These are phyloP conservation scores for Termitomyces titanicus DNA, from an alignment of 768 basidiomycete species.

Conservation along the genomic window DNA sequence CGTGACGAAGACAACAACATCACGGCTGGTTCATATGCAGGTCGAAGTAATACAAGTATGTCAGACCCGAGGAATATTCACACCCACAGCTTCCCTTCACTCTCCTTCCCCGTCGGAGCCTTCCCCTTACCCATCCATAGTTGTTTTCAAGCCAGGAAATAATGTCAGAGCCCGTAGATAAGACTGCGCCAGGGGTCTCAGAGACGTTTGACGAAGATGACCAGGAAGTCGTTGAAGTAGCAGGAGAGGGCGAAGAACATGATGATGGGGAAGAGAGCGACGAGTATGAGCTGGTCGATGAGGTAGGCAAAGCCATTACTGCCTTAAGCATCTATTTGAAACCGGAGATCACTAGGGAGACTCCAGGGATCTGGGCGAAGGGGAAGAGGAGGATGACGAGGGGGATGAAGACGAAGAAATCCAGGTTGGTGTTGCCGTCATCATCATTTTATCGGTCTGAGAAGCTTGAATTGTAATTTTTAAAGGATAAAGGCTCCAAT, in stretches of 20 bases:
- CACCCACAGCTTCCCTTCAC: constrained; percentile 14
- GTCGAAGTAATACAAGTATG: constrained; percentile 11
- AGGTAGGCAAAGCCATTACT: constrained; percentile 4
- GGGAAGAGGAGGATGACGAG: constrained; percentile 17
- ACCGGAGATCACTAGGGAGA: constrained; percentile 7
- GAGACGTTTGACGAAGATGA: constrained; percentile 12
- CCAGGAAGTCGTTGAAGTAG: neutral
- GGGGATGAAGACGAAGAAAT: constrained; percentile 9
- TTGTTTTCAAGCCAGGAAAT: neutral
- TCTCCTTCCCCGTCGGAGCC: constrained; percentile 1
- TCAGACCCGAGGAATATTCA: constrained; percentile 16
- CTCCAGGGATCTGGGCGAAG: constrained; percentile 7
- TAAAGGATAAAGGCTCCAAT: constrained; percentile 4
- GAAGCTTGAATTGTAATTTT: neutral
- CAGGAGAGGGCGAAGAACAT: constrained; percentile 4
- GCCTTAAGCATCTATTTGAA: neutral
- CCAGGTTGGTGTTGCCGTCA: constrained; percentile 8
- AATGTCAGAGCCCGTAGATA: constrained; percentile 17
- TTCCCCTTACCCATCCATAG: neutral
- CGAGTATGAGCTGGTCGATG: constrained; percentile 18
- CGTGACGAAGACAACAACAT: constrained; percentile 14
- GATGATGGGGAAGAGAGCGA: constrained; percentile 21
- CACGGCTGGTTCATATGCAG: constrained; percentile 14
- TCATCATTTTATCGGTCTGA: neutral
- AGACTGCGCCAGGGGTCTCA: constrained; percentile 7